Evolutionary conservation across 352 stramenopile species (phyloP).

Genomic region (Globisporangium rhizosaccharum): DNA sequence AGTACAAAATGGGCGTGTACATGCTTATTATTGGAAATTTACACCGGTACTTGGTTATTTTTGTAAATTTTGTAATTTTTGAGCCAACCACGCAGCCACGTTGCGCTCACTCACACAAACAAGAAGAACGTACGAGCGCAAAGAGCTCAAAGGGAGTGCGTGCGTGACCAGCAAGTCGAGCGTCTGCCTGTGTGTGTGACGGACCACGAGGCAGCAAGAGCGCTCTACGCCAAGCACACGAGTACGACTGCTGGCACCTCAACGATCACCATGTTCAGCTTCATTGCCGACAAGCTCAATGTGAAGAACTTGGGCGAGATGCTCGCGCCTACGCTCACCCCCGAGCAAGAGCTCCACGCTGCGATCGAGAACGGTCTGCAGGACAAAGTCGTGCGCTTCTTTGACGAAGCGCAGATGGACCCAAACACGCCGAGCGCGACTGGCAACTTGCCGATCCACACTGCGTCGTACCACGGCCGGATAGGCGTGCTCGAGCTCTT

Average conservation of each 20-base stretch:
- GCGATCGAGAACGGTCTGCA: constrained; percentile 68
- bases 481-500: constrained; percentile 72
- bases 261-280: constrained; percentile 69
- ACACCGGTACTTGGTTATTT: not conserved
- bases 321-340: constrained; percentile 79
- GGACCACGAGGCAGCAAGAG: not conserved
- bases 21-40: too few relatives aligned
- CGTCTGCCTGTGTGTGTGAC: not conserved
- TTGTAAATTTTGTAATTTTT: not conserved
- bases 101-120: not conserved
- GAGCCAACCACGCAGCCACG: not conserved
- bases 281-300: constrained; percentile 86
- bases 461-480: constrained; percentile 76
- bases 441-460: constrained; percentile 82
- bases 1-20: not conserved
- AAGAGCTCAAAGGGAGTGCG: not conserved
- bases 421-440: constrained; percentile 63
- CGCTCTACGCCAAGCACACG: not conserved
- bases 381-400: constrained; percentile 64
- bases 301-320: constrained; percentile 87
- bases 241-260: not conserved
- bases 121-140: not conserved
- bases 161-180: not conserved
- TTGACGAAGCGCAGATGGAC: constrained; percentile 70
- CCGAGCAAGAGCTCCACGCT: constrained; percentile 80